These are phyloP conservation scores for Mercurialis annua DNA, from an alignment of 345 rosid genomes.

Conservation along the genomic window DNA sequence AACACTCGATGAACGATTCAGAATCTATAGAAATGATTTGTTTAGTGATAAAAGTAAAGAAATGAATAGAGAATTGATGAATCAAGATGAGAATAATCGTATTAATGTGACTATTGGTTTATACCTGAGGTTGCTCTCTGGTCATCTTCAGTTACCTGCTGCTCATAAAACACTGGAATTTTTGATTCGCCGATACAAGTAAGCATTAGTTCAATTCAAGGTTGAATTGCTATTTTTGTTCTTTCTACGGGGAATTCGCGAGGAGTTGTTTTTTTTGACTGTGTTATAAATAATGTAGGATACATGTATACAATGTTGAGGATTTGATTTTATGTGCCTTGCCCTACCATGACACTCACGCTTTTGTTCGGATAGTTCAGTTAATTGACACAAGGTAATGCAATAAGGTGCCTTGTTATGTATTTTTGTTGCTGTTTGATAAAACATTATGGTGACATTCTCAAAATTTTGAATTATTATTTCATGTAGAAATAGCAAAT, in stretches of 20 bases:
- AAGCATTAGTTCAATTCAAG: slow-evolving; percentile 20
- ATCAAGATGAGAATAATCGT: slow-evolving; percentile 51
- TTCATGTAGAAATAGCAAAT: slow-evolving; percentile 63
- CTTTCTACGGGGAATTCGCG: not conserved
- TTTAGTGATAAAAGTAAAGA: slow-evolving; percentile 76
- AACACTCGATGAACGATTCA: slow-evolving; percentile 61
- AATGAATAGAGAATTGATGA: slow-evolving; percentile 72
- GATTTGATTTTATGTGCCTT: slow-evolving; percentile 73
- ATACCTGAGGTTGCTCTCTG: slow-evolving; percentile 62
- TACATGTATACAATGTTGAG: slow-evolving; percentile 69
- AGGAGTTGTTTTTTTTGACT: slow-evolving; percentile 2
- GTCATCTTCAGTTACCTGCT: slow-evolving; percentile 59
- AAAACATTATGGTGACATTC: slow-evolving; percentile 2
- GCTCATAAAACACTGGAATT: slow-evolving; percentile 81
- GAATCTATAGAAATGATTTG: slow-evolving; percentile 53
- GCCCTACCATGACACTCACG: slow-evolving; percentile 89
- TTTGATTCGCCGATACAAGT: slow-evolving; percentile 91
- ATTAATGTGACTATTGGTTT: slow-evolving; percentile 55
- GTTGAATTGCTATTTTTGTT: too few species aligned
- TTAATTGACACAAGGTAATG: slow-evolving; percentile 62
- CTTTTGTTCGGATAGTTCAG: slow-evolving; percentile 77
- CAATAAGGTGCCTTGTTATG: not conserved
- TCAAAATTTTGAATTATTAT: slow-evolving; percentile 16
- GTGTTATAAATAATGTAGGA: slow-evolving; percentile 44
- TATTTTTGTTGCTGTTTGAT: not conserved